Evolutionary conservation across 192 early-diverging fungal genomes (phyloP).

Genomic region (Umbelopsis sp.): DNA sequence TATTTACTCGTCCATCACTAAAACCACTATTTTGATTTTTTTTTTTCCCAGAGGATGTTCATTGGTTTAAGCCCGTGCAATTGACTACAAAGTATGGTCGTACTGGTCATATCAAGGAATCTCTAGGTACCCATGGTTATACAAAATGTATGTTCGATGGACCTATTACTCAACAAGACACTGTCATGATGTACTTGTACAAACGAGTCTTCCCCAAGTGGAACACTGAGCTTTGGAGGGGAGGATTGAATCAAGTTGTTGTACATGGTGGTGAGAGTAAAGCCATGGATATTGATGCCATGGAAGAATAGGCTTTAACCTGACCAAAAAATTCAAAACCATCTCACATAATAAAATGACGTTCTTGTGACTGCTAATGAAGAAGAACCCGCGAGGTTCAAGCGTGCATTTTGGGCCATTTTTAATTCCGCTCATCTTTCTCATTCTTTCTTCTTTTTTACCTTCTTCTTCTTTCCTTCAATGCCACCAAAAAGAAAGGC

Average conservation of each 20-base stretch:
- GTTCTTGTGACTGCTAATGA: slow-evolving; percentile 8
- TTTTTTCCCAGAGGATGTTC: slow-evolving; percentile 70
- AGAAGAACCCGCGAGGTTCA: too few relatives aligned
- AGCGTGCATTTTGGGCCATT: background rate
- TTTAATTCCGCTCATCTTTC: background rate
- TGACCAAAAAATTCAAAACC: background rate
- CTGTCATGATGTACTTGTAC: slow-evolving; percentile 94
- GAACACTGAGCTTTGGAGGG: slow-evolving; percentile 68
- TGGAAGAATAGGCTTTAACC: background rate
- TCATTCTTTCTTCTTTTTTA: too few relatives aligned
- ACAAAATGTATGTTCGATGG: slow-evolving; percentile 95
- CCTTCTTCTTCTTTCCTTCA: background rate
- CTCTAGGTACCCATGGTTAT: slow-evolving; percentile 96
- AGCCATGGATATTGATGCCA: slow-evolving; percentile 23
- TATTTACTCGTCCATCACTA: background rate
- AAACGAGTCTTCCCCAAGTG: slow-evolving; percentile 97
- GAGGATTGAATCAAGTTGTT: slow-evolving; percentile 22
- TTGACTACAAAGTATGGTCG: slow-evolving; percentile 89
- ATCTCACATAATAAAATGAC: background rate
- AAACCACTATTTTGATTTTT: background rate
- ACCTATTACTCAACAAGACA: slow-evolving; percentile 89
- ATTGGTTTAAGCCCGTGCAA: slow-evolving; percentile 97
- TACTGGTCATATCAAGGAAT: slow-evolving; percentile 90
- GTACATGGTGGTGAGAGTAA: background rate
- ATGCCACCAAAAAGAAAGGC: slow-evolving; percentile 15